Conservation (phyloP, 164 flowering plant species). For the Berberis vulgaris region DNA sequence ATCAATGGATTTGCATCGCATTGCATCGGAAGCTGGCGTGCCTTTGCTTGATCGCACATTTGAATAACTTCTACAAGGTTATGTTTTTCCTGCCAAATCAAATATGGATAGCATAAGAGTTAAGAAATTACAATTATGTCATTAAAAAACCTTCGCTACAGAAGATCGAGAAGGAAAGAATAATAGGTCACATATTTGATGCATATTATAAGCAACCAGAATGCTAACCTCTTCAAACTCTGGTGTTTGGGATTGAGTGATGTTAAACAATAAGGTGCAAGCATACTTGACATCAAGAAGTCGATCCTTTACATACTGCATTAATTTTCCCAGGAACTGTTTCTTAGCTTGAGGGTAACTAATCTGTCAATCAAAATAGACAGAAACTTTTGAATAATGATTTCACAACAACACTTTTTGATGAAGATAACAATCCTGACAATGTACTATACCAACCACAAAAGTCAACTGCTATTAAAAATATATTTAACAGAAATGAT, state of each 20-base stretch:
- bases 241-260: constrained; percentile 22
- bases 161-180: neutral
- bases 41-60: constrained; percentile 61
- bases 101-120: constrained; percentile 3
- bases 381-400: neutral
- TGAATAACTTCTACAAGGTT: constrained; percentile 70
- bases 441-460: constrained; percentile 1
- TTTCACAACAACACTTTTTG: no score
- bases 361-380: constrained; percentile 29
- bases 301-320: constrained; percentile 81
- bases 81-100: constrained; percentile 61
- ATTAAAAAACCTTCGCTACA: neutral
- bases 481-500: constrained; percentile 4
- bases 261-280: constrained; percentile 57
- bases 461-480: neutral
- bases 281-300: constrained; percentile 83
- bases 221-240: constrained; percentile 63
- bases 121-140: neutral
- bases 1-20: constrained; percentile 43
- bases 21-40: constrained; percentile 49
- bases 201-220: neutral
- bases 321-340: constrained; percentile 64
- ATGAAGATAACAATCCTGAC: no score
- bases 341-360: constrained; percentile 62
- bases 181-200: neutral